Evolutionary conservation across 2,329 filamentous ascomycete genomes (phyloP).

Genomic region (Neoarthrinium moseri): DNA sequence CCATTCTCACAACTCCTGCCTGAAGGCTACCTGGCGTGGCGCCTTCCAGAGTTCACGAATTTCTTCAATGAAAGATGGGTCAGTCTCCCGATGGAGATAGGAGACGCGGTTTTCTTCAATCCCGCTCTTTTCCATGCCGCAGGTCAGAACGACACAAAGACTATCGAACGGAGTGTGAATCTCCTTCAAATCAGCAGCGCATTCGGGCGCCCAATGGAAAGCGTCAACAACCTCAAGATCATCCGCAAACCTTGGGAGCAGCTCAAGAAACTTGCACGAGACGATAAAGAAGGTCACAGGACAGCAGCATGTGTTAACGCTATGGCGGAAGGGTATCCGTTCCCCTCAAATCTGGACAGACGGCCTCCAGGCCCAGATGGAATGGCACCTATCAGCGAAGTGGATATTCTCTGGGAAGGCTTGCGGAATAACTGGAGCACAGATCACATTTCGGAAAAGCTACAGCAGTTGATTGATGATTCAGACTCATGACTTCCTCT

Average conservation of each 20-base stretch:
- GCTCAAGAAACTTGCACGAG: slow-evolving; percentile 20
- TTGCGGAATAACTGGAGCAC: slow-evolving; percentile 12
- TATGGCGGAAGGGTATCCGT: slow-evolving; percentile 55
- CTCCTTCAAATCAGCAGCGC: slow-evolving; percentile 61
- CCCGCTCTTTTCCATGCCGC: slow-evolving; percentile 64
- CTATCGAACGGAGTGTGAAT: slow-evolving; percentile 56
- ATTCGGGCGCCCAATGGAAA: slow-evolving; percentile 65
- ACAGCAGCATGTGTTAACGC: slow-evolving; percentile 31
- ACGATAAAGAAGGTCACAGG: neutral
- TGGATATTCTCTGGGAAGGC: slow-evolving; percentile 12
- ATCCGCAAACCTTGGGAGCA: slow-evolving; percentile 44
- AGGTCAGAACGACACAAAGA: slow-evolving; percentile 49
- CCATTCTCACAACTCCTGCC: slow-evolving; percentile 60
- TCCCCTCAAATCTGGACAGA: slow-evolving; percentile 56
- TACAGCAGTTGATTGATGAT: slow-evolving; percentile 10
- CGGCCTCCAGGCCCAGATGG: slow-evolving; percentile 50
- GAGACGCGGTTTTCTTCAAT: slow-evolving; percentile 64
- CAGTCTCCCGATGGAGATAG: slow-evolving; percentile 48
- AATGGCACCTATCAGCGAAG: slow-evolving; percentile 44
- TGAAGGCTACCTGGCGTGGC: slow-evolving; percentile 58
- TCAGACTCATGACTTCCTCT: slow-evolving; percentile 5
- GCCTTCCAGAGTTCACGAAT: slow-evolving; percentile 47
- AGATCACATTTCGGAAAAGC: slow-evolving; percentile 8
- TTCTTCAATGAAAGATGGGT: slow-evolving; percentile 55
- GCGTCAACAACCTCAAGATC: slow-evolving; percentile 49